These are phyloP conservation scores for Erythrobasidium yunnanense DNA, from an alignment of 768 basidiomycete genomes.

Conservation along the genomic window DNA sequence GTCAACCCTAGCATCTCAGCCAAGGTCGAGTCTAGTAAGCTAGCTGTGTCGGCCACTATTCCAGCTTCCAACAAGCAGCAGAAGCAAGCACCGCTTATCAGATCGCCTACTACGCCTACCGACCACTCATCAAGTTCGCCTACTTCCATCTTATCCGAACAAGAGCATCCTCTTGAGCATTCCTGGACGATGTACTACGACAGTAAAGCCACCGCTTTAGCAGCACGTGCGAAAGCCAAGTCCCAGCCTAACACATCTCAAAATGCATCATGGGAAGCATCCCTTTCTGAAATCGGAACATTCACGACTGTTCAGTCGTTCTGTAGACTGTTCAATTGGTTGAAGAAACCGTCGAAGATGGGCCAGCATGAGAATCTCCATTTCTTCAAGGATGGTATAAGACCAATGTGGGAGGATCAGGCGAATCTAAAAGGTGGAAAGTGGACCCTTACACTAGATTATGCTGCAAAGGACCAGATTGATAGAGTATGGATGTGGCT, in stretches of 20 bases:
- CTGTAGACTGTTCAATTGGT: constrained; percentile 50
- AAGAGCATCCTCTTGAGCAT: constrained; percentile 64
- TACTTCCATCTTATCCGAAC: background rate
- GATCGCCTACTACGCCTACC: background rate
- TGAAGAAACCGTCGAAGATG: constrained; percentile 57
- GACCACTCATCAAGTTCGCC: background rate
- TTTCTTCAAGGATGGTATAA: constrained; percentile 85
- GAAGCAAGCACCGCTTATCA: background rate
- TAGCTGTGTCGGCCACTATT: background rate
- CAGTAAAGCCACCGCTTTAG: constrained; percentile 50
- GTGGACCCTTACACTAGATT: constrained; percentile 88
- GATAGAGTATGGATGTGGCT: constrained; percentile 86
- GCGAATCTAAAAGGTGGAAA: constrained; percentile 86
- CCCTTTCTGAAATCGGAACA: constrained; percentile 72
- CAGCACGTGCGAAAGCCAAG: constrained; percentile 42
- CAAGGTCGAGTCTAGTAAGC: background rate
- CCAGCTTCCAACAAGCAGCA: background rate
- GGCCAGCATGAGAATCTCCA: constrained; percentile 89
- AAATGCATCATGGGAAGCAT: constrained; percentile 59
- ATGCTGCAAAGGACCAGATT: constrained; percentile 56
- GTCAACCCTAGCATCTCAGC: constrained; percentile 6
- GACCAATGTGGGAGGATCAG: constrained; percentile 94
- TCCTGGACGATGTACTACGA: constrained; percentile 86
- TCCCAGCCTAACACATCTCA: background rate
- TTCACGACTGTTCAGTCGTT: constrained; percentile 82